Evolutionary conservation across 2,329 filamentous ascomycete species (phyloP), one percentile per base, ranked within the genome.

Genomic region (Diaporthe citriasiana): DNA sequence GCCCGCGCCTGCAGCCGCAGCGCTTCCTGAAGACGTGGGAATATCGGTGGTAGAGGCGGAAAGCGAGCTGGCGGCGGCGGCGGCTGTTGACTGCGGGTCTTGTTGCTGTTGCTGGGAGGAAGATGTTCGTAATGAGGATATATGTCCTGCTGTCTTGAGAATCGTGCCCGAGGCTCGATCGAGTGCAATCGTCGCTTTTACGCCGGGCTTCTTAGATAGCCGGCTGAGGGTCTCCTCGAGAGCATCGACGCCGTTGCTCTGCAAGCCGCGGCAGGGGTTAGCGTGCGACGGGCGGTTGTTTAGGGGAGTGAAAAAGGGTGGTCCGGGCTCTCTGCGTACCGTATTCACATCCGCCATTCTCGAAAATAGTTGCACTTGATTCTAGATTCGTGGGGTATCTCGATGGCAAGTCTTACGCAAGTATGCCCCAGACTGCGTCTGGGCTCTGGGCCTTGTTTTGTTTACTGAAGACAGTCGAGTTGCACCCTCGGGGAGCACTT

Each of bases 121-220:
- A 4, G 86, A 81, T 4, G 87, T 85, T 22, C 88, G 86, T 63
- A 93, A 87, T 19, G 88, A 87, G 1, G 91, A 89, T 17, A 93
- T 84, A 75, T 94, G 87, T 65, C 94, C 94, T 71, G 90, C 93
- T 9, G 92, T 93, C 80, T 93, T 93, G 70, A 97, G 88, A 68
- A 97, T 93, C 2, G 93, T 89, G 70, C 93, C 94, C 30, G 89
- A 92, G 19, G 89, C 84, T 73, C 93, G 90, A 78, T 95, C 93
- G 55, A 97, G 87, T 71, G 95, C 90, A 65, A 97, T 88, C 72
- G 93, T 93, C 78, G 93, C 93, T 81, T 93, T 93, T 69, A 97
- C 94, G 75, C 93, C 93, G 40, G 93, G 89, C 80, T 96, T 96
- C 80, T 93, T 93, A 53, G 93, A 91, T 57, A 97, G 87, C 25